A percentile compares a stretch with the other conserved stretches of the same genome.
phyloP scores from a whole-genome alignment of 2,329 filamentous ascomycete species.

The Plenodomus biglobosus region DNA sequence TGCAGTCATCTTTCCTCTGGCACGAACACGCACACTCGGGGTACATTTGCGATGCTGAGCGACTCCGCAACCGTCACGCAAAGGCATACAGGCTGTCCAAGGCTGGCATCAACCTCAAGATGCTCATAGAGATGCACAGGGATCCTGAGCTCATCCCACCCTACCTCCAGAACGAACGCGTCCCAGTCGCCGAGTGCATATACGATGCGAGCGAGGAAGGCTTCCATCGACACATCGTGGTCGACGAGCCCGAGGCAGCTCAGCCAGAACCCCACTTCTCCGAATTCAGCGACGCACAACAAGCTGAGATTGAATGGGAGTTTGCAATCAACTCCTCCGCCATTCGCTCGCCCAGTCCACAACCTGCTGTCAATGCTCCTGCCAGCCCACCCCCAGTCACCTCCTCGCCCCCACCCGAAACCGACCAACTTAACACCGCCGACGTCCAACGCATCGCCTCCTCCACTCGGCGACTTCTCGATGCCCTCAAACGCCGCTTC shows the following conservation, averaged over 20 bases:
- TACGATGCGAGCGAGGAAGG: constrained; percentile 51
- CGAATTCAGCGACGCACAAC: not conserved
- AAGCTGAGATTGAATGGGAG: not conserved
- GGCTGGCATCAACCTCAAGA: constrained; percentile 29
- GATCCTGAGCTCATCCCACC: constrained; percentile 32
- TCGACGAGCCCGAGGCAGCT: not conserved
- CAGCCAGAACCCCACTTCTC: not conserved
- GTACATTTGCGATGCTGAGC: constrained; percentile 29
- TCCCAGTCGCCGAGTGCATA: constrained; percentile 26
- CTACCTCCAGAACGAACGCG: constrained; percentile 33
- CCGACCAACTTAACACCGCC: constrained; percentile 22
- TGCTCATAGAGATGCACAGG: constrained; percentile 30
- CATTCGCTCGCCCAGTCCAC: not conserved
- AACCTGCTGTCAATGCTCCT: not conserved
- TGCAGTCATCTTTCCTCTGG: constrained; percentile 23
- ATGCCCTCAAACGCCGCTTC: constrained; percentile 12
- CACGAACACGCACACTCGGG: constrained; percentile 9
- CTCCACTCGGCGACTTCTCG: constrained; percentile 11
- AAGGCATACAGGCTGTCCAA: constrained; percentile 30
- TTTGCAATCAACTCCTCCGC: not conserved
- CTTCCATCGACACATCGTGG: constrained; percentile 25
- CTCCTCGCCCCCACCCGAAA: constrained; percentile 14
- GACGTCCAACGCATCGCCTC: constrained; percentile 19
- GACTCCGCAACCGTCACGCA: constrained; percentile 29
- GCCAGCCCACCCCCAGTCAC: not conserved